phyloP scores from a whole-genome alignment of 2,329 filamentous ascomycete species.

The Aspergillus carbonarius region DNA sequence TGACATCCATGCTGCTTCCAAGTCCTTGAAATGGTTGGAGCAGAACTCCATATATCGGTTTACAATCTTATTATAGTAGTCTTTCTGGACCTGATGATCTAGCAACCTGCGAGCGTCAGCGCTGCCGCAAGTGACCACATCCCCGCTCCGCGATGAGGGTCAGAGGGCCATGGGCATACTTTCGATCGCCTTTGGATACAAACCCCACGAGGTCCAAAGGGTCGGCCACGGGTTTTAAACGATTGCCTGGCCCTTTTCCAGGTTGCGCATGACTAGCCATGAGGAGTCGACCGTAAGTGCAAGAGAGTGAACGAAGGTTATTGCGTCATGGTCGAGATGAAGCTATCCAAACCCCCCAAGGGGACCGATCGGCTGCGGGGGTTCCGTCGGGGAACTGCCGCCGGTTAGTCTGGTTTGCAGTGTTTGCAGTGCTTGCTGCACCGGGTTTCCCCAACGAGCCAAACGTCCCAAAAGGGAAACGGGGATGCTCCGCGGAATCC shows the following conservation, averaged over 20 bases:
- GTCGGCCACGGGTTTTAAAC: constrained; percentile 74
- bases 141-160: not conserved
- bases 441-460: constrained; percentile 22
- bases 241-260: constrained; percentile 26
- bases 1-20: constrained; percentile 72
- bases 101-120: constrained; percentile 57
- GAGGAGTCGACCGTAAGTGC: not conserved
- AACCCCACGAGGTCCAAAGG: constrained; percentile 78
- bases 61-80: constrained; percentile 82
- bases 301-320: not conserved
- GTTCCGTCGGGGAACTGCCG: not conserved
- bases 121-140: not conserved
- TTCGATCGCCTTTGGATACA: constrained; percentile 85
- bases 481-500: constrained; percentile 3
- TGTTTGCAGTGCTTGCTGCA: constrained; percentile 13
- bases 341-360: not conserved
- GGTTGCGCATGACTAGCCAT: constrained; percentile 24
- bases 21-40: constrained; percentile 69
- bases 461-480: not conserved
- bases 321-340: not conserved
- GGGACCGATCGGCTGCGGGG: not conserved
- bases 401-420: constrained; percentile 8
- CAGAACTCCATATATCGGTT: constrained; percentile 89
- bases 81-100: constrained; percentile 75
- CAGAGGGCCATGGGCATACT: constrained; percentile 51